A percentile compares a stretch with the other conserved stretches of the same genome.
phyloP scores from a whole-genome alignment of 176 grass and related monocot species.

The Saccharum officinarum region DNA sequence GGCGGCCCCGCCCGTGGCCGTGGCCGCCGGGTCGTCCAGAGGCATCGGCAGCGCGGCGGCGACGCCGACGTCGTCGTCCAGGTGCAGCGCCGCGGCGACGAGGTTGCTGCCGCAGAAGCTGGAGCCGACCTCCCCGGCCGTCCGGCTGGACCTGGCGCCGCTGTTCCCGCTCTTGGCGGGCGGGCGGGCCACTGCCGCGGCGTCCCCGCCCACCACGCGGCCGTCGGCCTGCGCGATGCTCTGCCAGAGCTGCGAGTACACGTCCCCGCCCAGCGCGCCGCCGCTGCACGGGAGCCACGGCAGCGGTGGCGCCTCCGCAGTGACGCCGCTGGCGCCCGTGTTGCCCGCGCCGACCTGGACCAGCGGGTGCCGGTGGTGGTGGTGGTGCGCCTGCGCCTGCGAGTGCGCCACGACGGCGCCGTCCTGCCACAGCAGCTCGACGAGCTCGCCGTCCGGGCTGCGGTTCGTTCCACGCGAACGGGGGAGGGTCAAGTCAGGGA shows the following conservation, averaged over 20 bases:
- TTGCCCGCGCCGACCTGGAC: not conserved
- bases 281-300: slow-evolving; percentile 53
- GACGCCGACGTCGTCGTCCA: not conserved
- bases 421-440: slow-evolving; percentile 89
- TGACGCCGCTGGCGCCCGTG: slow-evolving; percentile 38
- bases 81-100: slow-evolving; percentile 3
- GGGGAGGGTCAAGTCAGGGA: not conserved
- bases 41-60: not conserved
- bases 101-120: slow-evolving; percentile 62
- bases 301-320: slow-evolving; percentile 20
- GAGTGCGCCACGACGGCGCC: slow-evolving; percentile 62
- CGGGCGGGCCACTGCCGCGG: not conserved
- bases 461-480: not conserved
- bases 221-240: slow-evolving; percentile 44
- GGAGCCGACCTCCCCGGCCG: slow-evolving; percentile 31
- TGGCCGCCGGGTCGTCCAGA: not conserved
- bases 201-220: not conserved
- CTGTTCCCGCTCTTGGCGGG: slow-evolving; percentile 27
- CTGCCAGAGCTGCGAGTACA: slow-evolving; percentile 71
- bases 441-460: slow-evolving; percentile 62
- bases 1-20: not conserved
- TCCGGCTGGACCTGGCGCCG: slow-evolving; percentile 10
- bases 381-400: slow-evolving; percentile 41
- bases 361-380: not conserved
- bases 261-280: slow-evolving; percentile 49